Evolutionary conservation across 176 grass and related monocot genomes (phyloP).

Genomic region (Carex kokanica): DNA sequence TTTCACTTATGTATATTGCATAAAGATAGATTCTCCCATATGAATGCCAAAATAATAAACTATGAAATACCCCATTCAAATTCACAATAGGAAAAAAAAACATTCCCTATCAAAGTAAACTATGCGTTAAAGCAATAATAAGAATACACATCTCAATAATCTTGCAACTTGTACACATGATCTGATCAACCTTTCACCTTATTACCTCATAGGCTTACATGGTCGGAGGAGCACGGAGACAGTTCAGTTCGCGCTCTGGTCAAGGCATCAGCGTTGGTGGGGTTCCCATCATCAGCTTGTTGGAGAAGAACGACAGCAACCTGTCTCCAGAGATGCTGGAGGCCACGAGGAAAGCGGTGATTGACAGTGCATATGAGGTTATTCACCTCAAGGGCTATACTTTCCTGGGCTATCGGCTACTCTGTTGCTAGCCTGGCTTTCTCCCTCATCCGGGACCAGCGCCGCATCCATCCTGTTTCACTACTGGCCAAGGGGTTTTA

Average conservation of each 20-base stretch:
- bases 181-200: not conserved
- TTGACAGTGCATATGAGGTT: constrained; percentile 71
- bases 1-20: no score
- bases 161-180: not conserved
- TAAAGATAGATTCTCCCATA: no score
- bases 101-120: not conserved
- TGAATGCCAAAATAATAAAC: no score
- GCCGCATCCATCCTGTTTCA: constrained; percentile 70
- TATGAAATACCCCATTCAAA: not conserved
- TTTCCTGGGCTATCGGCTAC: constrained; percentile 89
- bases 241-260: constrained; percentile 86
- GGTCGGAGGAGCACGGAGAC: constrained; percentile 79
- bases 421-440: constrained; percentile 56
- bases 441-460: constrained; percentile 71
- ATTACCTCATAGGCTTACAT: constrained; percentile 56
- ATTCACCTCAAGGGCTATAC: constrained; percentile 72
- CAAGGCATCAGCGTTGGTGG: constrained; percentile 58
- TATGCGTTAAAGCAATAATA: not conserved
- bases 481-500: constrained; percentile 62
- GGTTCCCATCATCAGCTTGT: constrained; percentile 53
- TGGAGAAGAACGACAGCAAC: constrained; percentile 38
- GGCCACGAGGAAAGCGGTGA: constrained; percentile 49
- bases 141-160: not conserved
- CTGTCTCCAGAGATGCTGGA: constrained; percentile 43
- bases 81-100: not conserved